Conservation (phyloP, 495 filamentous ascomycete genomes). For the Chaetomium fimeti region DNA sequence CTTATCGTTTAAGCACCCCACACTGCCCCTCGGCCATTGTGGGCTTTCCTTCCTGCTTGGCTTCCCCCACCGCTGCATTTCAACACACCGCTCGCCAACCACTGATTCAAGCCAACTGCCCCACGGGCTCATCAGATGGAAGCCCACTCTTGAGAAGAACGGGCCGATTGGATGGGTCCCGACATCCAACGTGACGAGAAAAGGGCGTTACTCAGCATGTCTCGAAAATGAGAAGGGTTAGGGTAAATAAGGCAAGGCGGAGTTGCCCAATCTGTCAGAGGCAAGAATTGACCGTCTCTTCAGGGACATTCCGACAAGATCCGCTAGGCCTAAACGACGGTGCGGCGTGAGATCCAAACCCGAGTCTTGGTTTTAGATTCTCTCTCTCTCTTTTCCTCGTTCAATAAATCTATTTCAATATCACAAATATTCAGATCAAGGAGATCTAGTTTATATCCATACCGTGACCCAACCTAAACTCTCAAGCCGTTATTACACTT, state of each 20-base stretch:
- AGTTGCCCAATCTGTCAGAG: slow-evolving; percentile 22
- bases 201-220: background rate
- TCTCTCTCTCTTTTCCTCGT: background rate
- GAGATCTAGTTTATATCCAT: background rate
- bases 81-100: background rate
- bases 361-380: background rate
- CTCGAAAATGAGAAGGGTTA: slow-evolving; percentile 1
- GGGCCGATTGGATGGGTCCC: slow-evolving; percentile 5
- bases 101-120: background rate
- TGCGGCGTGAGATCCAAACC: slow-evolving; percentile 1
- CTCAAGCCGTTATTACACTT: background rate
- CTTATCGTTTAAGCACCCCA: slow-evolving; percentile 24
- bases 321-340: slow-evolving; percentile 7
- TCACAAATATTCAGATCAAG: background rate
- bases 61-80: background rate
- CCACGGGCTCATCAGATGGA: background rate
- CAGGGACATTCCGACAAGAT: slow-evolving; percentile 16
- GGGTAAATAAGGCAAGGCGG: slow-evolving; percentile 13
- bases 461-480: background rate
- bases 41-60: no score
- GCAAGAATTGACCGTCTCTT: background rate
- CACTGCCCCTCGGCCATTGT: slow-evolving; percentile 16
- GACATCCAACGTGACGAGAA: background rate
- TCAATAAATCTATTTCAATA: background rate
- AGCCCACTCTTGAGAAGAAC: background rate